phyloP scores from a whole-genome alignment of 768 basidiomycete genomes.

The Termitomyces sp. region DNA sequence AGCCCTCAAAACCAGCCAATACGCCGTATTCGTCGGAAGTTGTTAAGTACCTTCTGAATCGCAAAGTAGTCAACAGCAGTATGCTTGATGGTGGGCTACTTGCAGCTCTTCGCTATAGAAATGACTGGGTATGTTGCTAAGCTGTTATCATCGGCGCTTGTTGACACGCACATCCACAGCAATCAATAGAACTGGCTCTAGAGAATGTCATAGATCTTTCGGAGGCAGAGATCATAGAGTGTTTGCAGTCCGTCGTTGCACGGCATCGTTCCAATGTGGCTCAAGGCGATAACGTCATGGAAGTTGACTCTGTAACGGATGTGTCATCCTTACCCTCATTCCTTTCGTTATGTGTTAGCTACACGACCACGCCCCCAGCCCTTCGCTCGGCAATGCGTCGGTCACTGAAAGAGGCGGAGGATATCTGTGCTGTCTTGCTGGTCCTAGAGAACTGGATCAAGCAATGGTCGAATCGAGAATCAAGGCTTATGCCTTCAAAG shows the following conservation, averaged over 20 bases:
- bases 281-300: slow-evolving; percentile 36
- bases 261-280: slow-evolving; percentile 24
- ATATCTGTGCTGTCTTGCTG: slow-evolving; percentile 38
- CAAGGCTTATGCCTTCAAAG: slow-evolving; percentile 32
- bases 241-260: slow-evolving; percentile 40
- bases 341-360: slow-evolving; percentile 31
- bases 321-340: slow-evolving; percentile 29
- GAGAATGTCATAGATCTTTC: slow-evolving; percentile 55
- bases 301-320: slow-evolving; percentile 24
- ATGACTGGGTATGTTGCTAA: slow-evolving; percentile 59
- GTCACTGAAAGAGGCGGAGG: slow-evolving; percentile 44
- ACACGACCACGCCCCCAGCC: slow-evolving; percentile 31
- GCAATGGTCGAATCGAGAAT: slow-evolving; percentile 28
- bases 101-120: slow-evolving; percentile 40
- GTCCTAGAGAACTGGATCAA: slow-evolving; percentile 47
- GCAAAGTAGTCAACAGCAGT: slow-evolving; percentile 46
- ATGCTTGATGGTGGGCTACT: slow-evolving; percentile 64
- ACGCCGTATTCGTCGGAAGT: slow-evolving; percentile 52
- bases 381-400: slow-evolving; percentile 49
- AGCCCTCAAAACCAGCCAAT: slow-evolving; percentile 31
- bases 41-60: slow-evolving; percentile 52
- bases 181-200: slow-evolving; percentile 47
- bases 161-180: slow-evolving; percentile 20
- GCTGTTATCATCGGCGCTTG: neutral
- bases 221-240: slow-evolving; percentile 57